Evolutionary conservation across 2,329 filamentous ascomycete genomes (phyloP), one percentile per base, ranked within the genome.

Genomic region (Dendryphion nanum): DNA sequence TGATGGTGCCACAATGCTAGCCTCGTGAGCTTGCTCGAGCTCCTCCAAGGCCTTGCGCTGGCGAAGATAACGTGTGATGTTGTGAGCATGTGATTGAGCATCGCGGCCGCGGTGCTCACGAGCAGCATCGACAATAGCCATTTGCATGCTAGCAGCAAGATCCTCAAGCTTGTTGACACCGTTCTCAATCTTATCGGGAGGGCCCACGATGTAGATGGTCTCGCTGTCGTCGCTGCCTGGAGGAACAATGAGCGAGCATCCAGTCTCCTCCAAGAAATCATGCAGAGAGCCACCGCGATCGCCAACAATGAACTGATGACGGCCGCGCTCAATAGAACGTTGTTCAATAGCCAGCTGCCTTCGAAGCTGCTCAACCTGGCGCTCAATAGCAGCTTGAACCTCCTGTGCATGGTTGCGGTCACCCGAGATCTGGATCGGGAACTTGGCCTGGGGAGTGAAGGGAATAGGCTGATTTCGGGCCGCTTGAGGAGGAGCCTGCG

Each of bases 291-390:
- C 78, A 44, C 87, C 89, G 45, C 83, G 79, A 45, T 91, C 83
- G 35, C 91, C 91, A 47, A 95, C 83, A 59, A 98, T 93, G 73
- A 96, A 97, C 64, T 95, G 90, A 64, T 97, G 93, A 35, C 89
- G 83, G 33, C 88, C 89, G 45, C 85, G 84, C 64, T 91, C 86
- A 52, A 97, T 88, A 5, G 85, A 79, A 29, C 89, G 73, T 64
- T 94, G 84, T 52, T 93, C 82, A 33, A 93, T 73, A 29, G 84
- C 80, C 34, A 97, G 74, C 61, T 87, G 81, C 42, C 81, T 79
- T 50, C 84, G 82, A 16, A 98, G 78, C 58, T 91, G 78, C 44
- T 84, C 79, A 5, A 83, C 88, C 41, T 84, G 79, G 33, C 82
- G 81, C 67, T 96, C 89, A 49, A 97, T 85, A 56, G 87, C 82